These are phyloP conservation scores for Sarocladium strictum DNA, from an alignment of 2,329 filamentous ascomycete species.

Conservation along the genomic window DNA sequence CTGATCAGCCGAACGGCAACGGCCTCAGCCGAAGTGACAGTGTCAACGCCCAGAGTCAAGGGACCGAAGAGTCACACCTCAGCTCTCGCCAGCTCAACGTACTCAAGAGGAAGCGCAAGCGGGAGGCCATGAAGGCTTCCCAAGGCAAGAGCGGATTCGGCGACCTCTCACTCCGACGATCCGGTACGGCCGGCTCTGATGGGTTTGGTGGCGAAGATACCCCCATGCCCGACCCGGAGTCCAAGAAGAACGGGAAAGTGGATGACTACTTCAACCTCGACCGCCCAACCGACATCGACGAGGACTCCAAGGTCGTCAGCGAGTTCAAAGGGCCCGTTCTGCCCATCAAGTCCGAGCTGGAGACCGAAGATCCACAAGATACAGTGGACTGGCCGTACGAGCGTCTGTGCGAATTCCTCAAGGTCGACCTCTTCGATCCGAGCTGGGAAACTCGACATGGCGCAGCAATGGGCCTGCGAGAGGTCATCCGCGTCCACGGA, in stretches of 20 bases:
- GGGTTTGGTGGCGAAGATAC: slow-evolving; percentile 54
- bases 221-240: slow-evolving; percentile 43
- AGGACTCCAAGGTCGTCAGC: slow-evolving; percentile 85
- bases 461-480: slow-evolving; percentile 88
- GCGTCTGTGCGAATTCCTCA: slow-evolving; percentile 87
- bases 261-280: slow-evolving; percentile 90
- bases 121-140: slow-evolving; percentile 77
- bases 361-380: slow-evolving; percentile 69
- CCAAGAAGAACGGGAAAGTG: slow-evolving; percentile 57
- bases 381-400: slow-evolving; percentile 92
- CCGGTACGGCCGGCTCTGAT: slow-evolving; percentile 55
- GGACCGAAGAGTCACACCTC: slow-evolving; percentile 61
- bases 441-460: slow-evolving; percentile 96
- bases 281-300: slow-evolving; percentile 68
- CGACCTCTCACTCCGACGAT: slow-evolving; percentile 68
- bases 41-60: slow-evolving; percentile 30
- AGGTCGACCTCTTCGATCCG: slow-evolving; percentile 86
- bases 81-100: slow-evolving; percentile 94
- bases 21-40: slow-evolving; percentile 29
- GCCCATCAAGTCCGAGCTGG: slow-evolving; percentile 79
- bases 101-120: slow-evolving; percentile 88
- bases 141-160: slow-evolving; percentile 85
- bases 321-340: slow-evolving; percentile 86
- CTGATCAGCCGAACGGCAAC: slow-evolving; percentile 33
- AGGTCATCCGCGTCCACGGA: slow-evolving; percentile 88